Evolutionary conservation across 2,329 filamentous ascomycete genomes (phyloP).

Genomic region (Diaporthe batatas): DNA sequence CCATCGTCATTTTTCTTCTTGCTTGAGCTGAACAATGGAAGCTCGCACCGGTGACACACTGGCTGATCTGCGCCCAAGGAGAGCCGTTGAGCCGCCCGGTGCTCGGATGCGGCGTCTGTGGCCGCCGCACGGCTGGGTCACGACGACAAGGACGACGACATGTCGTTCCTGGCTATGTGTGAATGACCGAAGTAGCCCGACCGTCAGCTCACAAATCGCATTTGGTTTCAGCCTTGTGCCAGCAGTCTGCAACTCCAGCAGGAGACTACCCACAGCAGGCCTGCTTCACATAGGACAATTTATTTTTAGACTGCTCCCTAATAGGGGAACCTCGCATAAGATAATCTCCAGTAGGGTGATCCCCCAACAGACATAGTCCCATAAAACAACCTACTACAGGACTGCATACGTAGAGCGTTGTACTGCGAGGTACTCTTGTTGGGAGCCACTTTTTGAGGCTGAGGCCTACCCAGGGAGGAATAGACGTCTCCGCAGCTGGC

Average conservation of each 20-base stretch:
- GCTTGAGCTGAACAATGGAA: not conserved
- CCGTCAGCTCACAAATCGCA: not conserved
- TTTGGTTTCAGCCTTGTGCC: not conserved
- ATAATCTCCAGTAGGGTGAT: too few relatives aligned
- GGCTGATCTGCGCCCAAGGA: not conserved
- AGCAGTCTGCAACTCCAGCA: too few relatives aligned
- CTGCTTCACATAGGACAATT: too few relatives aligned
- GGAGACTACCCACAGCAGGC: too few relatives aligned
- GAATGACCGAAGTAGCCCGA: not conserved
- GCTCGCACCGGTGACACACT: not conserved
- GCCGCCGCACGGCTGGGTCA: not conserved
- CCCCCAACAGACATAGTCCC: too few relatives aligned
- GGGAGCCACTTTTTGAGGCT: not conserved
- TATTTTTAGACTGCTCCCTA: too few relatives aligned
- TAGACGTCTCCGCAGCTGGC: not conserved
- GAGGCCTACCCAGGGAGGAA: not conserved
- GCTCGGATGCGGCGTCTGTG: constrained; percentile 9
- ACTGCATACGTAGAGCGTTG: too few relatives aligned
- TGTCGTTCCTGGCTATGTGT: not conserved
- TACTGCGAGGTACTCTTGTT: not conserved
- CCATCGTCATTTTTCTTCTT: not conserved
- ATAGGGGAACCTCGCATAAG: too few relatives aligned
- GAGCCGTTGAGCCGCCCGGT: constrained; percentile 5
- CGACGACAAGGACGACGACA: not conserved
- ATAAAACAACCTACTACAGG: too few relatives aligned